Conservation (phyloP, 108 stramenopile species). For the Nannochloropsis granulata region DNA sequence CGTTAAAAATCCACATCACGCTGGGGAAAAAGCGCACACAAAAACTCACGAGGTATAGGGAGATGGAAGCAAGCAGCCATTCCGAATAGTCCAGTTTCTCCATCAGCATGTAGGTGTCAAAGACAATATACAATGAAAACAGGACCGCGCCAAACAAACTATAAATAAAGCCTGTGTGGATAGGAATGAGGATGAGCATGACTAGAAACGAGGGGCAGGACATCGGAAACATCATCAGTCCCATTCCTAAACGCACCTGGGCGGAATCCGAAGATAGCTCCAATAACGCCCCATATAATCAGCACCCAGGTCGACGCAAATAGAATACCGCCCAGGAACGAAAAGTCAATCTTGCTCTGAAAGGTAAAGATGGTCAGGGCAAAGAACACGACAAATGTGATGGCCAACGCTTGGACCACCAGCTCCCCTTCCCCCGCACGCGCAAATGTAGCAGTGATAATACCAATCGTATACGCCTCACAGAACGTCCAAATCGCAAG, state of each 20-base stretch:
- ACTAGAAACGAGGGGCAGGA: neutral
- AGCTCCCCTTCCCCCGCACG: neutral
- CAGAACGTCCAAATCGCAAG: slow-evolving; percentile 1
- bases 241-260: neutral
- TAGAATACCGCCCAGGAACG: slow-evolving; percentile 44
- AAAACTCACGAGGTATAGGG: neutral
- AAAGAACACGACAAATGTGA: slow-evolving; percentile 27
- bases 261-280: neutral
- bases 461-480: slow-evolving; percentile 5
- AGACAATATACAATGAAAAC: slow-evolving; percentile 51
- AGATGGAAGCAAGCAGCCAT: neutral
- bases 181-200: neutral
- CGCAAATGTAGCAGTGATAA: slow-evolving; percentile 1
- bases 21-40: neutral
- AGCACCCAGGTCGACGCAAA: slow-evolving; percentile 21
- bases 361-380: slow-evolving; percentile 59
- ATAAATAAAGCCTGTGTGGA: slow-evolving; percentile 3
- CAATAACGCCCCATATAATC: neutral
- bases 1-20: too few species aligned
- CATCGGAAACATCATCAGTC: too few species aligned
- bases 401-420: slow-evolving; percentile 8
- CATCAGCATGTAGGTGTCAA: slow-evolving; percentile 52
- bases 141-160: slow-evolving; percentile 44
- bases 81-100: slow-evolving; percentile 7
- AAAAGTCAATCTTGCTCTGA: slow-evolving; percentile 66